Evolutionary conservation across 2,329 filamentous ascomycete species (phyloP).

Genomic region (Nemania diffusa): DNA sequence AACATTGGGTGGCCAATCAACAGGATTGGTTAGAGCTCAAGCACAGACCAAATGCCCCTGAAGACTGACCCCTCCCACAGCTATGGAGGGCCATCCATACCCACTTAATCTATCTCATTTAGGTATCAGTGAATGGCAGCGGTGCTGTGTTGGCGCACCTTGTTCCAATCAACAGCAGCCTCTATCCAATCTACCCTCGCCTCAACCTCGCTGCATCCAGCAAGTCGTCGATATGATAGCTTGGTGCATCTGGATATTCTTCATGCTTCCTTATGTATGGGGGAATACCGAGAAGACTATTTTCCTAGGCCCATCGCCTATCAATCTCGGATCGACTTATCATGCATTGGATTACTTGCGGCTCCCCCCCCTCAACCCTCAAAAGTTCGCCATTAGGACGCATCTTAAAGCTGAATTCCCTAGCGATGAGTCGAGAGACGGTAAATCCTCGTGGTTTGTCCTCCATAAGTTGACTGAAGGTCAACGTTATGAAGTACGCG

Average conservation of each 20-base stretch:
- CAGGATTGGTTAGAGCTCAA: conserved; percentile 29
- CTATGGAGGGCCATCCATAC: conserved; percentile 20
- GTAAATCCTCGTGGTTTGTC: conserved; percentile 80
- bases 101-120: not conserved
- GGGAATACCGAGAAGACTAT: conserved; percentile 94
- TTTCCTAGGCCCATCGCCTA: conserved; percentile 76
- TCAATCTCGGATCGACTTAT: conserved; percentile 65
- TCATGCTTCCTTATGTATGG: conserved; percentile 44
- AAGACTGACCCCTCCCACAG: conserved; percentile 26
- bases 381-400: conserved; percentile 66
- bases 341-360: conserved; percentile 69
- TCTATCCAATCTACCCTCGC: conserved; percentile 13
- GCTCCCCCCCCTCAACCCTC: conserved; percentile 72
- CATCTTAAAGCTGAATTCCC: conserved; percentile 76
- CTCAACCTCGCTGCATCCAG: conserved; percentile 16
- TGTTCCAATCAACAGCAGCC: conserved; percentile 27
- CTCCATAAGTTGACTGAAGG: conserved; percentile 75
- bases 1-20: conserved; percentile 17
- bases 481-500: conserved; percentile 86
- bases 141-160: conserved; percentile 30
- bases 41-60: conserved; percentile 24
- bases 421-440: conserved; percentile 60
- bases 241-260: conserved; percentile 28
- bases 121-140: conserved; percentile 1
- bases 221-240: conserved; percentile 37